A percentile compares a stretch with the other conserved stretches of the same genome.
These are phyloP conservation scores for Leptomonas pyrrhocoris DNA, from an alignment of 208 protist species.

Conservation along the genomic window DNA sequence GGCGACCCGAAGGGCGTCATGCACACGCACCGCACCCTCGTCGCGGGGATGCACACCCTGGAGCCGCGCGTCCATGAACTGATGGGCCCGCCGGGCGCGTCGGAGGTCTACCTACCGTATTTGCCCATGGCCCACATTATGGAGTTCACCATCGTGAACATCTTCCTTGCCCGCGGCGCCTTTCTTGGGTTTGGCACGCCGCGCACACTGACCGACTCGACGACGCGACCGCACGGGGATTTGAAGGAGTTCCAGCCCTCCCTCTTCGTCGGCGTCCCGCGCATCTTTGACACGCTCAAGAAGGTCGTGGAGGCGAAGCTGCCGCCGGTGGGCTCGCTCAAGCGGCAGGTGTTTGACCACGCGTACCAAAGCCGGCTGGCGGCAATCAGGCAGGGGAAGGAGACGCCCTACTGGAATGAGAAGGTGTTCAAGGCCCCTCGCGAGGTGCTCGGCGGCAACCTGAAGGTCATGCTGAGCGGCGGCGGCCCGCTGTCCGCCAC, in stretches of 20 bases:
- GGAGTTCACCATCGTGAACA: conserved; percentile 79
- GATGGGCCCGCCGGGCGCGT: background rate
- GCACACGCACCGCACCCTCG: conserved; percentile 79
- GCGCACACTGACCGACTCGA: conserved; percentile 78
- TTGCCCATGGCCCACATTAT: conserved; percentile 94
- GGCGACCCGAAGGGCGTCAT: conserved; percentile 91
- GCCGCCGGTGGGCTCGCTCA: conserved; percentile 61
- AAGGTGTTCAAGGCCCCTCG: conserved; percentile 74
- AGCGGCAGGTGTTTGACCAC: conserved; percentile 74
- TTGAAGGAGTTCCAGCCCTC: conserved; percentile 78
- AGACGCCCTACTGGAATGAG: conserved; percentile 87
- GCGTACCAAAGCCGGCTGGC: conserved; percentile 66
- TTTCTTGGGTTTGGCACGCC: conserved; percentile 77
- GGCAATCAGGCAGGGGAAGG: conserved; percentile 71
- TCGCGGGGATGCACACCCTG: conserved; percentile 50
- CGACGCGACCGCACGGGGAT: conserved; percentile 82
- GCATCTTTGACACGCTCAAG: conserved; percentile 87
- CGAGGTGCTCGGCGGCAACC: conserved; percentile 60
- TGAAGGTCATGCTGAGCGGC: conserved; percentile 77
- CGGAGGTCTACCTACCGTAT: conserved; percentile 87
- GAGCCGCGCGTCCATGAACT: conserved; percentile 36
- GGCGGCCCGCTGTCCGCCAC: conserved; percentile 75
- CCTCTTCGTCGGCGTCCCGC: conserved; percentile 83
- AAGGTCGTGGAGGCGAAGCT: conserved; percentile 80
- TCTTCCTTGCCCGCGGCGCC: conserved; percentile 74